Base-by-base conservation (phyloP, 139 green algal species). In the Bryopsis sp. region DNA sequence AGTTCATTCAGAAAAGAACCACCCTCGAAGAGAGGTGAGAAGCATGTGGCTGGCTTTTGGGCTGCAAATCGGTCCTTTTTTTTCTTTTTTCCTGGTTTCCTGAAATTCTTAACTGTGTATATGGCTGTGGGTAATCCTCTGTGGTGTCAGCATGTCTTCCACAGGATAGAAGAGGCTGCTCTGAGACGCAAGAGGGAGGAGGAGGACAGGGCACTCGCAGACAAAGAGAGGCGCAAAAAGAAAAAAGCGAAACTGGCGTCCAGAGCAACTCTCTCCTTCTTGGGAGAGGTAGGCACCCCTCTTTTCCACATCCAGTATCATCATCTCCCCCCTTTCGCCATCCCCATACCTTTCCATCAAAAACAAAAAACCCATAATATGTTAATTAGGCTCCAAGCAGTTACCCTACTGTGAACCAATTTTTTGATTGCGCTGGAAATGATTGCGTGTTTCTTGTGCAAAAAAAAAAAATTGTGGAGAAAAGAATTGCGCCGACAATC, bases 1-100 rank as follows among this genome's bases (percentile, higher is more conserved):
- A 98, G 73, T 98, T 97, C 74, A 72, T 94, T 24, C 78, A 90
- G 66, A 95, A 92, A 74, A 80, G 84, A 4, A 67, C 47, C 1
- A 92, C 81, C 0, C 74, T 96, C 0, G 74, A 88, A 64, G 81
- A 94, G 39, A 75, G 86, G 47, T 68, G 48, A 50, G 37, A 28
- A 4, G 33, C 11, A 28, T 61, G 11, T 28, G 8, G 15, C 24
- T 28, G 8, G 6, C 50, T 28, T 28, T 6, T 61, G n/a, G n/a
- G n/a, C n/a, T n/a, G n/a, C n/a, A n/a, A n/a, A n/a, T n/a, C n/a
- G n/a, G n/a, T n/a, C n/a, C n/a, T n/a, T n/a, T n/a, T n/a, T n/a
- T n/a, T n/a, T n/a, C n/a, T n/a, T n/a, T n/a, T n/a, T n/a, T n/a
- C n/a, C n/a, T n/a, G n/a, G n/a, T n/a, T n/a, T n/a, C n/a, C n/a